Conservation (phyloP, 352 stramenopile species). For the Globisporangium paroecandrum region DNA sequence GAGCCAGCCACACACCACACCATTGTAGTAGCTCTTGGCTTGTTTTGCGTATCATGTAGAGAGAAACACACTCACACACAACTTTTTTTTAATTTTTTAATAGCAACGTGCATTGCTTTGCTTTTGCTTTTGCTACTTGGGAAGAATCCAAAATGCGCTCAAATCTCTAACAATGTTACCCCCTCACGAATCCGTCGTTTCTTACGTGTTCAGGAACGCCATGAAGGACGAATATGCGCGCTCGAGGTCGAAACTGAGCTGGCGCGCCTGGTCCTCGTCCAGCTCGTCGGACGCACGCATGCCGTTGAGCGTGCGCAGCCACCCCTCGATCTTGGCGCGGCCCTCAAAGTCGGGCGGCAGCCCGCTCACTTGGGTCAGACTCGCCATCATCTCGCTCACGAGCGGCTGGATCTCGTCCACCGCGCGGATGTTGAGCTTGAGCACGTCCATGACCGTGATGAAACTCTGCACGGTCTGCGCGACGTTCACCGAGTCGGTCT, state of each 20-base stretch:
- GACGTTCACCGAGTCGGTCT: slow-evolving; percentile 88
- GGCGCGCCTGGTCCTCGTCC: slow-evolving; percentile 92
- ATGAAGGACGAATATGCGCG: slow-evolving; percentile 94
- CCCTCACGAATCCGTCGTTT: not conserved
- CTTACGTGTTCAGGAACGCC: slow-evolving; percentile 81
- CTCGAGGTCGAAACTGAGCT: slow-evolving; percentile 96
- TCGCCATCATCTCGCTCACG: slow-evolving; percentile 95
- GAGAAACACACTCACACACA: not conserved
- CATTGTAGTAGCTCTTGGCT: not conserved
- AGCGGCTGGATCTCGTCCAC: slow-evolving; percentile 98
- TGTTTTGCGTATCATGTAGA: not conserved
- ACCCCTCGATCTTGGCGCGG: slow-evolving; percentile 92
- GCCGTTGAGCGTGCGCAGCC: slow-evolving; percentile 94
- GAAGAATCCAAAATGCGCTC: not conserved
- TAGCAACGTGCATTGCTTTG: not conserved
- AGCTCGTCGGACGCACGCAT: slow-evolving; percentile 97
- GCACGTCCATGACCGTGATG: slow-evolving; percentile 98
- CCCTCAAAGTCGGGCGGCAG: slow-evolving; percentile 93
- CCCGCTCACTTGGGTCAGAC: slow-evolving; percentile 92
- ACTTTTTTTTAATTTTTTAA: slow-evolving; percentile 5
- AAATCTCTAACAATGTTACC: slow-evolving; percentile 7
- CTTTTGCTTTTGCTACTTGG: not conserved
- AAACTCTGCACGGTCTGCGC: slow-evolving; percentile 96
- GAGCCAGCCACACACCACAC: not conserved
- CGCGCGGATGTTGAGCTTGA: slow-evolving; percentile 96